These are phyloP conservation scores for Penicillium sp. DNA, from an alignment of 2,329 filamentous ascomycete genomes.

Conservation along the genomic window DNA sequence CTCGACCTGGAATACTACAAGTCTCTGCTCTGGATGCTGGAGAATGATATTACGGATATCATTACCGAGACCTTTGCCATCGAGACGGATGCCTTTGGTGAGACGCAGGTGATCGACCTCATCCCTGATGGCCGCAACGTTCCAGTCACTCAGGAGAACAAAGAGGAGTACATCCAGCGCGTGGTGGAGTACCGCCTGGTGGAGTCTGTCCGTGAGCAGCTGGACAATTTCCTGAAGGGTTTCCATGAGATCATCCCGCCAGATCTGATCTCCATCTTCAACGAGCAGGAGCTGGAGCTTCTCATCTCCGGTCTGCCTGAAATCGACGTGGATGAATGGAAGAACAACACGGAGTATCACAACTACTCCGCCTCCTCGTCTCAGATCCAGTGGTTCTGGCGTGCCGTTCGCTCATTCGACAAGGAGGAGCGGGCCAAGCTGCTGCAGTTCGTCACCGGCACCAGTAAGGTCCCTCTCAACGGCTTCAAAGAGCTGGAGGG, in stretches of 20 bases:
- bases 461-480: slow-evolving; percentile 95
- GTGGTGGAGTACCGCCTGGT: slow-evolving; percentile 92
- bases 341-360: slow-evolving; percentile 97
- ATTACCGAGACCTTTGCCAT: slow-evolving; percentile 95
- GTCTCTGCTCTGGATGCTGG: slow-evolving; percentile 94
- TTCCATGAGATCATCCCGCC: slow-evolving; percentile 98
- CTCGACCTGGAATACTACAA: slow-evolving; percentile 99
- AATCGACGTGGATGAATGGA: slow-evolving; percentile 98
- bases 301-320: slow-evolving; percentile 95
- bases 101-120: slow-evolving; percentile 79
- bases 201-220: slow-evolving; percentile 86
- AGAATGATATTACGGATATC: slow-evolving; percentile 97
- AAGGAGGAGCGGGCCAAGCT: slow-evolving; percentile 98
- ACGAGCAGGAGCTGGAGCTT: slow-evolving; percentile 93
- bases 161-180: slow-evolving; percentile 91
- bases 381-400: slow-evolving; percentile 99
- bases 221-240: slow-evolving; percentile 81
- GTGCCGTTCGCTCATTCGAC: slow-evolving; percentile 92
- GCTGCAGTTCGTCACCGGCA: slow-evolving; percentile 96
- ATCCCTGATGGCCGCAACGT: slow-evolving; percentile 84
- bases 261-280: slow-evolving; percentile 93
- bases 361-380: slow-evolving; percentile 92
- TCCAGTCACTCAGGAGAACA: slow-evolving; percentile 93
- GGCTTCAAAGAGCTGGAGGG: slow-evolving; percentile 98
- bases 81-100: slow-evolving; percentile 90